Percentiles rank a stretch among this genome's conserved stretches.
Conservation (phyloP, 345 rosid genomes). For the Chamaenerion angustifolium region DNA sequence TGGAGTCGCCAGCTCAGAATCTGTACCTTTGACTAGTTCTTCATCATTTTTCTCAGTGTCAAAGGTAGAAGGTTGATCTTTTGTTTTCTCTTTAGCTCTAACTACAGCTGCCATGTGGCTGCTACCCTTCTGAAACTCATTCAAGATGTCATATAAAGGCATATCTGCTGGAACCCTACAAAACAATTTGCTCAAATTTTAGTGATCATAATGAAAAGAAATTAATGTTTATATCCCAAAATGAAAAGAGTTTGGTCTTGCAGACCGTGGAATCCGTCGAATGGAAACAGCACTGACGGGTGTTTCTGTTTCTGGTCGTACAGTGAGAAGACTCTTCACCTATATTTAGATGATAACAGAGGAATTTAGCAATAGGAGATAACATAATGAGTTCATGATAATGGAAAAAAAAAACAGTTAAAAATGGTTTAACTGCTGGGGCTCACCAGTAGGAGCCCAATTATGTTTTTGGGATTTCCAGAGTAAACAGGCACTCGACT, state of each 20-base stretch:
- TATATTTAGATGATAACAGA: constrained; percentile 8
- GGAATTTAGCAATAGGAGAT: no score
- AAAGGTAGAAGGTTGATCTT: constrained; percentile 19
- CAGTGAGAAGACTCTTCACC: constrained; percentile 96
- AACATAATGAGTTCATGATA: no score
- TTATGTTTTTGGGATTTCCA: constrained; percentile 70
- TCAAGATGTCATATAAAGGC: constrained; percentile 90
- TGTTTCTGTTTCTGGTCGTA: constrained; percentile 92
- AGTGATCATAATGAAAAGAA: not conserved
- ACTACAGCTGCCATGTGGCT: constrained; percentile 99
- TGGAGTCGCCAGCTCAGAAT: constrained; percentile 45
- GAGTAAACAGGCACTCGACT: constrained; percentile 93
- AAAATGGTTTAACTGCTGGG: not conserved
- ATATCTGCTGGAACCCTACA: constrained; percentile 93
- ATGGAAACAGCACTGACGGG: constrained; percentile 81
- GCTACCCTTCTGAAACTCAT: constrained; percentile 98
- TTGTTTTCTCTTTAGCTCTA: constrained; percentile 47
- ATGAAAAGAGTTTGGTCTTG: not conserved
- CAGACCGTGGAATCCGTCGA: constrained; percentile 80
- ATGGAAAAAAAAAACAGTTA: no score
- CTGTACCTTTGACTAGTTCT: constrained; percentile 16
- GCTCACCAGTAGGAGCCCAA: constrained; percentile 84
- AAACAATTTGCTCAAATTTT: not conserved
- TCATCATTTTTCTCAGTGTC: constrained; percentile 27
- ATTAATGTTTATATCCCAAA: not conserved